Conservation (phyloP, 441 rosid species). For the Lepidium campestre region DNA sequence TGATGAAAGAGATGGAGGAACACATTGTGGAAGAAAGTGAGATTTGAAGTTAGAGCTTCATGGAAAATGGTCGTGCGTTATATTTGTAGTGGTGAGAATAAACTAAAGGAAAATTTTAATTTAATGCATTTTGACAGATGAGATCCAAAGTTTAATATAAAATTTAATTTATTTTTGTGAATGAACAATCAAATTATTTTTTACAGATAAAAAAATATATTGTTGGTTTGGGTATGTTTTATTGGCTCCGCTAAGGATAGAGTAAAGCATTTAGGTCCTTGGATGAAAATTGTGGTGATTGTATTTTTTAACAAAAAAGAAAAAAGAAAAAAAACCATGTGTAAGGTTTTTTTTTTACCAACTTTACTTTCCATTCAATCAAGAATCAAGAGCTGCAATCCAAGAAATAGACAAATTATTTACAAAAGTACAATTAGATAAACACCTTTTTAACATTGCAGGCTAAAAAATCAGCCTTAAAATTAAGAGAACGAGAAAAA, state of each 20-base stretch:
- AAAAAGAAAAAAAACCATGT: background rate
- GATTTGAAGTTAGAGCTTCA: background rate
- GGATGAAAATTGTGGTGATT: background rate
- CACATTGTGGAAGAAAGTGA: conserved; percentile 12
- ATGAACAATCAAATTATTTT: too few species aligned
- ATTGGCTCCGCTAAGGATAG: background rate
- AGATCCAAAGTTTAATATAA: background rate
- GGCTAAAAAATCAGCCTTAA: too few species aligned
- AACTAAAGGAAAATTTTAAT: background rate
- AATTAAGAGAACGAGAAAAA: too few species aligned
- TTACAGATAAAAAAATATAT: background rate
- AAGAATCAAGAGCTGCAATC: too few species aligned
- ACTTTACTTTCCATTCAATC: too few species aligned
- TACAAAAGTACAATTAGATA: too few species aligned
- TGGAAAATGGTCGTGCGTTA: background rate
- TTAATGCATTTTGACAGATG: background rate
- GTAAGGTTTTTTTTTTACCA: too few species aligned
- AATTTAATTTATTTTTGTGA: background rate
- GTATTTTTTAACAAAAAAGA: background rate
- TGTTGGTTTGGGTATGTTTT: background rate
- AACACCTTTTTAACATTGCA: too few species aligned
- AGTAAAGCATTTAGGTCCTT: background rate
- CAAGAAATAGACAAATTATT: too few species aligned
- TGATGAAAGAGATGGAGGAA: conserved; percentile 6
- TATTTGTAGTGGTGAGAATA: background rate